These are phyloP conservation scores for Prunus davidiana DNA, from an alignment of 306 rosid genomes.

Conservation along the genomic window DNA sequence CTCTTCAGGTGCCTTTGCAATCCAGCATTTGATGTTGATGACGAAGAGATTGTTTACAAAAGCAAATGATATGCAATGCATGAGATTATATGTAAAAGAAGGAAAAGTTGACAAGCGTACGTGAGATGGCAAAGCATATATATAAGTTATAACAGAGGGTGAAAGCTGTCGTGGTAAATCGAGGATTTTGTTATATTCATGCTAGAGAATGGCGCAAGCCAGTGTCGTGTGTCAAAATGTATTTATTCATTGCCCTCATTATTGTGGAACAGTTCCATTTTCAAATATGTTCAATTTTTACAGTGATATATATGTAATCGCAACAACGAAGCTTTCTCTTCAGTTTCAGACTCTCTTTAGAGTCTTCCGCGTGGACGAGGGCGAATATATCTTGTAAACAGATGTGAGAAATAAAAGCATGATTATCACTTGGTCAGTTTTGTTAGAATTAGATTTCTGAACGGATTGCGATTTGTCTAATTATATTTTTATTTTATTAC, in stretches of 20 bases:
- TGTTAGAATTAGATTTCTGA: no score
- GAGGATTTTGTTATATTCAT: background rate
- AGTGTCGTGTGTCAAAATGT: background rate
- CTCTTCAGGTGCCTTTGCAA: constrained; percentile 96
- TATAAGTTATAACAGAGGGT: background rate
- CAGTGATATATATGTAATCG: background rate
- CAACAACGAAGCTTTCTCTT: no score
- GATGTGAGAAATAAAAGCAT: no score
- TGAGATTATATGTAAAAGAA: no score
- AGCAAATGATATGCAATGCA: constrained; percentile 40
- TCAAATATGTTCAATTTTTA: background rate
- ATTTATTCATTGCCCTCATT: background rate
- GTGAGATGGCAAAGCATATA: no score
- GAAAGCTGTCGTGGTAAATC: background rate
- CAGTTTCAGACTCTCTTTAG: no score
- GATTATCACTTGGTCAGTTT: no score
- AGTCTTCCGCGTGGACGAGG: no score
- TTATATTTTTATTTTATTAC: no score
- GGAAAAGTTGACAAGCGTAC: no score
- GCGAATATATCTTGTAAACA: no score
- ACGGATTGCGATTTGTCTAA: no score
- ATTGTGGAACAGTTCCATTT: background rate
- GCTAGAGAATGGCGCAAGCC: constrained; percentile 3
- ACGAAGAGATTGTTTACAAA: constrained; percentile 82
- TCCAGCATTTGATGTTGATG: constrained; percentile 97